Evolutionary conservation across 208 protist species (phyloP).

Genomic region (Acanthamoeba rhysodes): DNA sequence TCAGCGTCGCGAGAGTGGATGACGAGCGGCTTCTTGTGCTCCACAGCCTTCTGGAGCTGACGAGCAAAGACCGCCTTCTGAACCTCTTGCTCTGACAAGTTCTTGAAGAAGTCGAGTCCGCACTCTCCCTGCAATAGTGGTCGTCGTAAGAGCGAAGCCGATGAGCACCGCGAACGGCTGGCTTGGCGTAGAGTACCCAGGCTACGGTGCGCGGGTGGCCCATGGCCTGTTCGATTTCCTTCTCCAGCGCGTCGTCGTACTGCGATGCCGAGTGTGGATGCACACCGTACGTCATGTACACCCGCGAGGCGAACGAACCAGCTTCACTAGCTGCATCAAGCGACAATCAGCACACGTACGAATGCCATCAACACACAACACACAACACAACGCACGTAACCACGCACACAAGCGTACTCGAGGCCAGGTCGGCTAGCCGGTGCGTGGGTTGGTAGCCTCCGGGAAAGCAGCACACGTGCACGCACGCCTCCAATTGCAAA

Average conservation of each 20-base stretch:
- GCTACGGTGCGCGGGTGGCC: conserved; percentile 27
- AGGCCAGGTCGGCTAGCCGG: background rate
- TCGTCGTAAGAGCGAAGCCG: background rate
- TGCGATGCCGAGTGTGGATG: conserved; percentile 8
- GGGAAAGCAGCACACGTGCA: conserved; percentile 20
- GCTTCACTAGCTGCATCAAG: background rate
- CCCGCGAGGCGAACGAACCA: background rate
- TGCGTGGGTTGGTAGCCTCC: conserved; percentile 3
- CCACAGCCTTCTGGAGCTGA: background rate
- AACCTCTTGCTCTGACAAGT: conserved; percentile 8
- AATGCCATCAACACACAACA: no score
- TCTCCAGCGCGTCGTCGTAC: conserved; percentile 13
- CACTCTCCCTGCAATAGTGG: background rate
- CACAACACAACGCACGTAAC: no score
- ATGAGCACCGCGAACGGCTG: background rate
- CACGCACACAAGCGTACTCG: background rate
- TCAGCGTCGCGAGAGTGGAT: conserved; percentile 49
- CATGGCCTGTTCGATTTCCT: conserved; percentile 46
- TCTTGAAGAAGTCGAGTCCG: conserved; percentile 67
- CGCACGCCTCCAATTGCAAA: background rate
- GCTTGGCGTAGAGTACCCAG: background rate
- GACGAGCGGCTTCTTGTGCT: conserved; percentile 38
- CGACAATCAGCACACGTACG: no score
- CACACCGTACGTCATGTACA: conserved; percentile 32
- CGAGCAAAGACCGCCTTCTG: conserved; percentile 3